A percentile compares a stretch with the other conserved stretches of the same genome.
Evolutionary conservation across 768 basidiomycete species (phyloP).

Genomic region (Lactifluus volemus): DNA sequence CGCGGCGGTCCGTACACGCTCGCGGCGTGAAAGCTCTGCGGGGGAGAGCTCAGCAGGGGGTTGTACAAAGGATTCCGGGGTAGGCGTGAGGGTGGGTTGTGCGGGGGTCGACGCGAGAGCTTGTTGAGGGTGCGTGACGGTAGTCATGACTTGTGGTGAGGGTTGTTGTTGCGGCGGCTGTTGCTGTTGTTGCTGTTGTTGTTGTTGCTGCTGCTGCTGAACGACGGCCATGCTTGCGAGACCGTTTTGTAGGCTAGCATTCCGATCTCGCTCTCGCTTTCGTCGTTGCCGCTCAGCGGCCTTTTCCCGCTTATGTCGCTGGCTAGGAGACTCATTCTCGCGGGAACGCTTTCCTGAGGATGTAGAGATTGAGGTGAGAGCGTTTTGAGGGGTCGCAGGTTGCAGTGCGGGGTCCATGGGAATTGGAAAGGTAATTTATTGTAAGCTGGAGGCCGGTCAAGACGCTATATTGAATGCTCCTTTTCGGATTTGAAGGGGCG

Average conservation of each 20-base stretch:
- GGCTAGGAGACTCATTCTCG: constrained; percentile 66
- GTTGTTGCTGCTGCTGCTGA: constrained; percentile 21
- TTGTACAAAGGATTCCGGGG: constrained; percentile 34
- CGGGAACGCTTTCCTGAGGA: constrained; percentile 48
- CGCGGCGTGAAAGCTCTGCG: constrained; percentile 59
- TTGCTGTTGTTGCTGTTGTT: constrained; percentile 19
- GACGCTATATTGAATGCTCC: not conserved
- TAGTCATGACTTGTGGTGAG: constrained; percentile 5
- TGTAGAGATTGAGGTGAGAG: constrained; percentile 17
- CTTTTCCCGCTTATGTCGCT: constrained; percentile 74
- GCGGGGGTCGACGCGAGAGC: constrained; percentile 8
- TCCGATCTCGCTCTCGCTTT: constrained; percentile 66
- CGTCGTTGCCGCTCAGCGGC: constrained; percentile 78
- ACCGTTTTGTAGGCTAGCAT: constrained; percentile 27
- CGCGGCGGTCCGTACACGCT: constrained; percentile 67
- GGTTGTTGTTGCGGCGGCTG: constrained; percentile 21
- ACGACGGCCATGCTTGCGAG: constrained; percentile 23
- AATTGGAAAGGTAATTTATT: constrained; percentile 10
- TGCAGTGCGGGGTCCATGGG: constrained; percentile 21
- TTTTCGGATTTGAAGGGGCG: constrained; percentile 18
- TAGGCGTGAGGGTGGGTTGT: not conserved
- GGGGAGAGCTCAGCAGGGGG: constrained; percentile 36
- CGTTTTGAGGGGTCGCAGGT: constrained; percentile 12
- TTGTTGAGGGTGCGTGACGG: constrained; percentile 14
- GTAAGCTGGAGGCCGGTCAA: not conserved